A percentile compares a stretch with the other conserved stretches of the same genome.
These are phyloP conservation scores for Arthroderma uncinatum DNA, from an alignment of 2,329 filamentous ascomycete genomes.

Conservation along the genomic window DNA sequence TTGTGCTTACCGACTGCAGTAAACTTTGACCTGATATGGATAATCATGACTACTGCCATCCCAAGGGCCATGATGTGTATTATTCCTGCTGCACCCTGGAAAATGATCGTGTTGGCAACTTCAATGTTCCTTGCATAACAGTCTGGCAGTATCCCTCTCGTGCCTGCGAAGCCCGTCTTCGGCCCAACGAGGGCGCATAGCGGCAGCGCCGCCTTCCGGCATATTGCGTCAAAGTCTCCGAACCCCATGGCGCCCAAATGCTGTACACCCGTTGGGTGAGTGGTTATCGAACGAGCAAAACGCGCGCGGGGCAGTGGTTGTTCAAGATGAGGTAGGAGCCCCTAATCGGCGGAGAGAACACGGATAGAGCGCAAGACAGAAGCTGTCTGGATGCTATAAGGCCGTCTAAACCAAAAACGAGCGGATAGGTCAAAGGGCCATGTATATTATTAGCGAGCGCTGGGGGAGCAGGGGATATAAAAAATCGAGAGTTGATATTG, in stretches of 20 bases:
- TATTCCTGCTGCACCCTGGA: constrained; percentile 80
- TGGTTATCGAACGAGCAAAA: background rate
- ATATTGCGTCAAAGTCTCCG: constrained; percentile 81
- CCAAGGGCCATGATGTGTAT: constrained; percentile 81
- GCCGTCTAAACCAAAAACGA: background rate
- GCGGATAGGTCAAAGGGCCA: background rate
- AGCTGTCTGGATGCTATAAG: background rate
- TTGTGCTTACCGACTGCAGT: constrained; percentile 73
- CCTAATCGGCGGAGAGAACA: background rate
- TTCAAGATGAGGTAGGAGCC: background rate
- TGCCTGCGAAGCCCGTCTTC: constrained; percentile 47
- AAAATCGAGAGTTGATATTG: background rate
- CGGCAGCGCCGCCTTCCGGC: constrained; percentile 71
- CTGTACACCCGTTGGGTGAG: background rate
- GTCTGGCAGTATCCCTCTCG: constrained; percentile 69
- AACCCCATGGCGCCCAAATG: constrained; percentile 58
- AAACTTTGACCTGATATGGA: constrained; percentile 95
- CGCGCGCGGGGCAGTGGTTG: background rate
- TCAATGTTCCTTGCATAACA: constrained; percentile 95
- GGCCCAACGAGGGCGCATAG: constrained; percentile 77
- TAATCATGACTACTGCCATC: constrained; percentile 95
- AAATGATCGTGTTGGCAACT: constrained; percentile 96
- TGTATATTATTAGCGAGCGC: background rate
- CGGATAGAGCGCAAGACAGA: background rate
- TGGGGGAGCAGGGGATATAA: background rate